Evolutionary conservation across 106 monocot genomes (phyloP), one percentile per base, ranked within the genome.

Genomic region (Phalaenopsis aphrodite): DNA sequence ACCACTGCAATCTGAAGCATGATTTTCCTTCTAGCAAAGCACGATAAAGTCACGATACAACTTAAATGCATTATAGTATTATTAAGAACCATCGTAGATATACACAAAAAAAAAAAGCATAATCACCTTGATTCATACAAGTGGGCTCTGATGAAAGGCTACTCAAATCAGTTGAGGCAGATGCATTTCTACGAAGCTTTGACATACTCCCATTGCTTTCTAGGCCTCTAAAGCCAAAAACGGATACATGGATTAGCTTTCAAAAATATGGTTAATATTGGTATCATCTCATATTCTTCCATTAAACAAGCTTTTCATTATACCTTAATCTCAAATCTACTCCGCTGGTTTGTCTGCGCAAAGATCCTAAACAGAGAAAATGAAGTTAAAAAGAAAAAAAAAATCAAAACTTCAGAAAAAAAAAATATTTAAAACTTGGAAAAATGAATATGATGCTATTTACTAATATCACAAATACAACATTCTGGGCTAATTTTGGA

Each of bases 121-220:
- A 67, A 58, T 78, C 36, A 90, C 93, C 93, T 85, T 80, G 83
- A 88, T 88, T 90, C 67, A 39, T 55, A 85, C 79, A 48, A 68
- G 87, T 41, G 41, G 72, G 41, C 42, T 93, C 90, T 75, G 88
- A 80, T 38, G 72, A 43, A 41, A 89, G 69, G 55, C 80, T 82
- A 78, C 79, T 82, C 69, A 93, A 83, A 90, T 93, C 88, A 88
- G 87, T 77, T 78, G 92, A 87, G 21, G 83, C 81, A 81, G 92
- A 92, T 42, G 90, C 84, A 93, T 90, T 90, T 58, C 93, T 93
- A 45, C 88, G 83, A 80, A 87, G 86, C 55, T 83, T 90, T 19
- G 86, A 19, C 18, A 72, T 45, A 71, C 52, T 85, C 10, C 42
- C 78, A 17, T 41, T 75, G 49, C 74, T 77, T 78, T 93, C 93